Evolutionary conservation across 2,329 filamentous ascomycete species (phyloP).

Genomic region (Incumbomyces delicatus): DNA sequence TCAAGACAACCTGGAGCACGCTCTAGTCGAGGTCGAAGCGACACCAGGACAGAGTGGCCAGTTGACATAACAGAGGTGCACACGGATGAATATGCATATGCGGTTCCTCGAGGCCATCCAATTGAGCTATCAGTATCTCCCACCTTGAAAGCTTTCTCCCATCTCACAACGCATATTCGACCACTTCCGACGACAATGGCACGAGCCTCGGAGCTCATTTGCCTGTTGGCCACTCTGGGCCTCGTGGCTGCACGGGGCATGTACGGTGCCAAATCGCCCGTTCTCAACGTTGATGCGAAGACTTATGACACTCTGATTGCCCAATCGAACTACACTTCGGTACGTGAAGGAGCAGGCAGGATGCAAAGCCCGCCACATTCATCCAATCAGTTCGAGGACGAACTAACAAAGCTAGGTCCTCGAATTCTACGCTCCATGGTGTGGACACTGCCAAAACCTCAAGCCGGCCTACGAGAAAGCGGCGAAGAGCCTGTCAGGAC

Average conservation of each 20-base stretch:
- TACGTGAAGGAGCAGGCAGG: conserved; percentile 41
- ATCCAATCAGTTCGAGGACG: conserved; percentile 4
- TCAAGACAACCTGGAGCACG: too few relatives aligned
- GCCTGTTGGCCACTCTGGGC: conserved; percentile 55
- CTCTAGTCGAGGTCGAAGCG: too few relatives aligned
- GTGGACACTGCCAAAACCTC: conserved; percentile 91
- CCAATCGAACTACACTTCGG: conserved; percentile 83
- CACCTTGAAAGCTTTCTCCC: too few relatives aligned
- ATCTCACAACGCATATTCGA: background rate
- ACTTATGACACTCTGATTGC: conserved; percentile 75
- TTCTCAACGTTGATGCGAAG: conserved; percentile 69
- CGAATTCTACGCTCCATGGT: conserved; percentile 93
- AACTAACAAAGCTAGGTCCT: conserved; percentile 33
- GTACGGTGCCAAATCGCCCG: conserved; percentile 78
- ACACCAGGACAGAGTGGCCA: too few relatives aligned
- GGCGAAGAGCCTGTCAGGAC: conserved; percentile 75
- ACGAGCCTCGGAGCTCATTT: background rate
- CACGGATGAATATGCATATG: too few relatives aligned
- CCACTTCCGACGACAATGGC: conserved; percentile 3
- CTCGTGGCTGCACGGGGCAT: conserved; percentile 54
- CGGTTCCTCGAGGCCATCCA: too few relatives aligned
- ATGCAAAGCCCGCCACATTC: too few relatives aligned
- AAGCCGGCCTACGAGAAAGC: conserved; percentile 94
- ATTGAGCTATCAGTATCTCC: too few relatives aligned
- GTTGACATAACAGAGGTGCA: too few relatives aligned